These are phyloP conservation scores for Sisymbrium altissimum DNA, from an alignment of 345 rosid species.

Conservation along the genomic window DNA sequence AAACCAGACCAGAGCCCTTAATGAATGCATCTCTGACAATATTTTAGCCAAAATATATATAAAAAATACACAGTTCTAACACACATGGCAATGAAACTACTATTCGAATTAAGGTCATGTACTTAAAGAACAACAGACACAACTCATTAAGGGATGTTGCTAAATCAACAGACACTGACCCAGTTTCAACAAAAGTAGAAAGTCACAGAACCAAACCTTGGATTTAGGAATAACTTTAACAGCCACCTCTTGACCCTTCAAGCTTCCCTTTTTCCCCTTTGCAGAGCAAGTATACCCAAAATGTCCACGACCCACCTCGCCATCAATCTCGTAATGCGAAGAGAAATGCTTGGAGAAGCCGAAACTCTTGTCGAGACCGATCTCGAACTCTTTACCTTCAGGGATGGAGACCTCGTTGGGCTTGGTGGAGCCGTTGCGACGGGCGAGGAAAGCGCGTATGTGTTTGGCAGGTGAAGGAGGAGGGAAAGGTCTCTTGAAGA, in stretches of 20 bases:
- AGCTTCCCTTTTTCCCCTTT: constrained; percentile 70
- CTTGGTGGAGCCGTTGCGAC: constrained; percentile 73
- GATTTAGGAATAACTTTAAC: constrained; percentile 92
- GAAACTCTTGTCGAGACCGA: constrained; percentile 78
- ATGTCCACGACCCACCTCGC: constrained; percentile 93
- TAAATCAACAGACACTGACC: not conserved
- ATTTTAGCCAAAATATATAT: not conserved
- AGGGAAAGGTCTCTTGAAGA: constrained; percentile 95
- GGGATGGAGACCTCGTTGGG: constrained; percentile 82
- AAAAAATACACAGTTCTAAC: not conserved
- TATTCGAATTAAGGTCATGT: not conserved
- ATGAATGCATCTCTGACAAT: not conserved
- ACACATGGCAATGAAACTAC: constrained; percentile 13
- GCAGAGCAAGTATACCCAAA: constrained; percentile 94
- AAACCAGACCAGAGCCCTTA: constrained; percentile 13
- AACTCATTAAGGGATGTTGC: too few relatives aligned
- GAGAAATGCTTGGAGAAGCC: constrained; percentile 74
- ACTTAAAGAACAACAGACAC: not conserved
- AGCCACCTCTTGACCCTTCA: constrained; percentile 84
- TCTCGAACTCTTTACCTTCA: constrained; percentile 68
- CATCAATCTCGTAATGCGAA: constrained; percentile 74
- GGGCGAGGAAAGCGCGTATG: constrained; percentile 77
- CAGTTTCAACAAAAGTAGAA: not conserved
- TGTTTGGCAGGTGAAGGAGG: constrained; percentile 99
- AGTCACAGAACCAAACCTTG: constrained; percentile 46